Evolutionary conservation across 495 filamentous ascomycete genomes (phyloP), one percentile per base, ranked within the genome.

Genomic region (Hypoxylon fragiforme): DNA sequence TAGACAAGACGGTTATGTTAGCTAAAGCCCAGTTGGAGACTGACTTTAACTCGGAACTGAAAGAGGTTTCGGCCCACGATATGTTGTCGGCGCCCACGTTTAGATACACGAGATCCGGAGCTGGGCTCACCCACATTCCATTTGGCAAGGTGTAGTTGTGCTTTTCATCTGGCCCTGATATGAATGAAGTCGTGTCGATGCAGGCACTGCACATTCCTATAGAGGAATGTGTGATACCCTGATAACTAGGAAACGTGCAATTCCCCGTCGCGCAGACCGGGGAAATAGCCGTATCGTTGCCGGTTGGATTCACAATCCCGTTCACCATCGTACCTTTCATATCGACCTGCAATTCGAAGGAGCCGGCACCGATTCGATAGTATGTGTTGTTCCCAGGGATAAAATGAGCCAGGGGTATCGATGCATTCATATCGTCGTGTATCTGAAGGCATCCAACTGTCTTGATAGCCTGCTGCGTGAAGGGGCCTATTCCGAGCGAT

Each of bases 291-390:
- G 22, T 18, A 19, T 50, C 45, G 7, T 44, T 39, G 18, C 53
- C 34, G 0, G 38, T 50, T 7, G 53, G 45, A 21, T 49, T 39
- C 21, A 28, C 24, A 13, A 57, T 50, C 8, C 37, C 53, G 34
- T 57, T 57, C 20, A 57, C 9, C 39, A 50, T 50, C 0, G 53
- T 38, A 13, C 53, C 53, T 34, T 57, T 57, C 44, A 57, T 49
- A 40, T 57, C 53, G n/a, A 34, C n/a, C 34, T 44, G 37, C 11
- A 49, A 9, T 21, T 57, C 53, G n/a, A 16, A 44, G 1, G n/a
- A 1, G 3, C 39, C 34, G 22, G 24, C 37, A 7, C 16, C 45
- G 11, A 43, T 18, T 5, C 22, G 1, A 19, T 50, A 35, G 20
- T 31, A 50, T 3, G 45, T 21, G 7, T 18, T 19, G n/a, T 21